Percentiles rank a stretch among this genome's conserved stretches.
Evolutionary conservation across 2,329 filamentous ascomycete genomes (phyloP).

Genomic region (Arthrobotrys megalospora): DNA sequence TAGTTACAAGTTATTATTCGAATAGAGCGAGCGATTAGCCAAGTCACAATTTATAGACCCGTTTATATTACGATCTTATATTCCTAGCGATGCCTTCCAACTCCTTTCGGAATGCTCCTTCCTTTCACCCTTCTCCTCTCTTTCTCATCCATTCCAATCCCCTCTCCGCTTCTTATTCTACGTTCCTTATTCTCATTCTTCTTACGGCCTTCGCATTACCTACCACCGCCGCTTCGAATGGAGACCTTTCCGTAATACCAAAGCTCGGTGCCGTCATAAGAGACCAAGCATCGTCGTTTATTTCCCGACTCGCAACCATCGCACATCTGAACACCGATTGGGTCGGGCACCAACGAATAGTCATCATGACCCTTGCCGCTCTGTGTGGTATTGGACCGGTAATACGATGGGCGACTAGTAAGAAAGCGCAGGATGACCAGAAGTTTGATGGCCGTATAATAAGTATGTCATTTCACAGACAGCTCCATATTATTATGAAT

Average conservation of each 20-base stretch:
- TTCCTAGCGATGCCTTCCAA: slow-evolving; percentile 32
- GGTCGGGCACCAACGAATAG: slow-evolving; percentile 30
- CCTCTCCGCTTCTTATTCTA: background rate
- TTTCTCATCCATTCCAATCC: slow-evolving; percentile 12
- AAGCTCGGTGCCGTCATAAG: slow-evolving; percentile 53
- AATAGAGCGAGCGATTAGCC: slow-evolving; percentile 23
- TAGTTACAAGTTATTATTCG: background rate
- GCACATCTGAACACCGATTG: slow-evolving; percentile 35
- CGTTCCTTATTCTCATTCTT: slow-evolving; percentile 33
- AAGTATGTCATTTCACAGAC: slow-evolving; percentile 31
- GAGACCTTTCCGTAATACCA: slow-evolving; percentile 30
- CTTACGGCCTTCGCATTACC: slow-evolving; percentile 35
- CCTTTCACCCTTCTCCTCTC: slow-evolving; percentile 4
- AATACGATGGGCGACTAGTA: slow-evolving; percentile 47
- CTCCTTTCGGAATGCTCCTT: slow-evolving; percentile 13
- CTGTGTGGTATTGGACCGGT: slow-evolving; percentile 54
- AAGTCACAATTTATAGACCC: slow-evolving; percentile 4
- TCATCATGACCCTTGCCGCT: slow-evolving; percentile 54
- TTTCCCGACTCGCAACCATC: slow-evolving; percentile 28
- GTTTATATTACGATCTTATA: slow-evolving; percentile 31
- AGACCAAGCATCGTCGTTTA: slow-evolving; percentile 32
- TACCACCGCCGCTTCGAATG: slow-evolving; percentile 44
- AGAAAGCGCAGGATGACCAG: slow-evolving; percentile 36
- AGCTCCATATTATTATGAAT: background rate
- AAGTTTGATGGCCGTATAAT: slow-evolving; percentile 55